Evolutionary conservation across 225 moss, liverwort and hornwort species (phyloP).

Genomic region (Polytrichum commune): DNA sequence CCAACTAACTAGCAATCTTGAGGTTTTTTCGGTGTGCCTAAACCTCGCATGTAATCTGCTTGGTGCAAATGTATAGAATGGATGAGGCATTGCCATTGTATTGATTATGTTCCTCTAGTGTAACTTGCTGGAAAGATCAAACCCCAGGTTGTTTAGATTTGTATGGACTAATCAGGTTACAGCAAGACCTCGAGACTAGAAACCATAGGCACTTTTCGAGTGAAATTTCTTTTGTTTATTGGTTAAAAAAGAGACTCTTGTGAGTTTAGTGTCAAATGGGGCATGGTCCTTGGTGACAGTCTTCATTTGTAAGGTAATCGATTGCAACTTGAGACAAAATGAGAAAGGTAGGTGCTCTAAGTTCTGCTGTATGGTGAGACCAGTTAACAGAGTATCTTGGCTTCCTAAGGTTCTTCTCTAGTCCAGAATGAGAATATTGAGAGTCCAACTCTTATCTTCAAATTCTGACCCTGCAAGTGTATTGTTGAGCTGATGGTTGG

Average conservation of each 20-base stretch:
- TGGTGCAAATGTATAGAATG: slow-evolving; percentile 29
- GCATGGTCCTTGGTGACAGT: background rate
- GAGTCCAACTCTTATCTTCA: too few species aligned
- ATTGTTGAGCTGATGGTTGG: too few species aligned
- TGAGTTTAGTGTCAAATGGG: background rate
- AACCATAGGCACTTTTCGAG: background rate
- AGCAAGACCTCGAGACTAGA: slow-evolving; percentile 1
- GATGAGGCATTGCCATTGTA: slow-evolving; percentile 24
- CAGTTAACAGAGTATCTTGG: background rate
- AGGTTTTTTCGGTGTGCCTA: slow-evolving; percentile 31
- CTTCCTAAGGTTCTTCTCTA: background rate
- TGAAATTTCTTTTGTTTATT: slow-evolving; percentile 1
- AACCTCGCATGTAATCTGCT: slow-evolving; percentile 14
- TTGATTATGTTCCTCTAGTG: slow-evolving; percentile 11
- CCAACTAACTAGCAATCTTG: slow-evolving; percentile 20
- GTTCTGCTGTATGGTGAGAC: background rate
- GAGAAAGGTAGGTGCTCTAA: background rate
- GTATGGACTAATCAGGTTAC: slow-evolving; percentile 6
- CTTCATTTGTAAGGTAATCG: background rate
- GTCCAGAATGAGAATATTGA: too few species aligned
- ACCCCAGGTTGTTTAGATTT: slow-evolving; percentile 11
- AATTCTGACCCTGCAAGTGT: too few species aligned
- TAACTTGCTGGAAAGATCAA: slow-evolving; percentile 13
- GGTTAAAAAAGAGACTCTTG: background rate
- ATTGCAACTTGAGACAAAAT: background rate